Evolutionary conservation across 1,139 yeast species (phyloP).

Genomic region (Kurtzmaniella quercitrusa): DNA sequence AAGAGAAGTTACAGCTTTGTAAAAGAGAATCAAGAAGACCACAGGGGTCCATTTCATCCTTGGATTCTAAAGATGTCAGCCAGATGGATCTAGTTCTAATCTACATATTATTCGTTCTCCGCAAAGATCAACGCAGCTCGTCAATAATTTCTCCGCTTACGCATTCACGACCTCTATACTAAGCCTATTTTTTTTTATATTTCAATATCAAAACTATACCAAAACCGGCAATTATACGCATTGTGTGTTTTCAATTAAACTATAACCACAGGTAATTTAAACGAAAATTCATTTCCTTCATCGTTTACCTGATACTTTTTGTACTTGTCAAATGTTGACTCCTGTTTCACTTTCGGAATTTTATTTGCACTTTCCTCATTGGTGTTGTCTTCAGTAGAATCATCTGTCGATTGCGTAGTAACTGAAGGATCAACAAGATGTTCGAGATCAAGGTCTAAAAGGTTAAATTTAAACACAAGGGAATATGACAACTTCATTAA

Average conservation of each 20-base stretch:
- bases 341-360: conserved; percentile 4
- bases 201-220: too few species aligned
- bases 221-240: background rate
- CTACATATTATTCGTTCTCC: too few species aligned
- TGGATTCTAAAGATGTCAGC: too few species aligned
- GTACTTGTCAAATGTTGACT: conserved; percentile 2
- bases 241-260: conserved; percentile 8
- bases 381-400: background rate
- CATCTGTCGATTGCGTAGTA: background rate
- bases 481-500: conserved; percentile 37
- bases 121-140: too few species aligned
- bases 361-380: background rate
- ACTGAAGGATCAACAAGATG: too few species aligned
- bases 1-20: too few species aligned
- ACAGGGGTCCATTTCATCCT: too few species aligned
- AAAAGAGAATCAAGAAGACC: too few species aligned
- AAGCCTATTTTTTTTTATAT: background rate
- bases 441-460: conserved; percentile 20
- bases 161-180: background rate
- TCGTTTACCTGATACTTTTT: conserved; percentile 22
- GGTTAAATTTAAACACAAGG: conserved; percentile 36
- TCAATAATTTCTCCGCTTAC: background rate
- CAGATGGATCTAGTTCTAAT: too few species aligned
- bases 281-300: conserved; percentile 31
- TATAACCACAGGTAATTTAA: conserved; percentile 28